Evolutionary conservation across 1,284 basidiomycete species (phyloP).

Genomic region (Boletus chippewaensis): DNA sequence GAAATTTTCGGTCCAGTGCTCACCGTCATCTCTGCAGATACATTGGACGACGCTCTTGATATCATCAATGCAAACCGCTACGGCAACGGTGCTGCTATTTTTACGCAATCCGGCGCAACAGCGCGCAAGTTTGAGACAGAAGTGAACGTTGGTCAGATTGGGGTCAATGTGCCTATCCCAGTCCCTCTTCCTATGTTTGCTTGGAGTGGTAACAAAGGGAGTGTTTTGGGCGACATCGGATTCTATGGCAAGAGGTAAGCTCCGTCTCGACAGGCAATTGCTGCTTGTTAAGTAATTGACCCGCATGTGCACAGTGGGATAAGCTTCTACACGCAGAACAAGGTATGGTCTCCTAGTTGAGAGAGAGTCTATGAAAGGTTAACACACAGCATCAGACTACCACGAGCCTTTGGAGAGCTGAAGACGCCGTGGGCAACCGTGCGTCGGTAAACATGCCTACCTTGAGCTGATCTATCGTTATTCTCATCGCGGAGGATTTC

Average conservation of each 20-base stretch:
- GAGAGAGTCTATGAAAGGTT: neutral
- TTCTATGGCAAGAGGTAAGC: conserved; percentile 81
- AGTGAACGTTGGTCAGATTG: conserved; percentile 86
- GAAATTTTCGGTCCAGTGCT: conserved; percentile 97
- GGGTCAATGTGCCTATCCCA: conserved; percentile 91
- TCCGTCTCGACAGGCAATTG: neutral
- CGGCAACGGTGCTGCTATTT: conserved; percentile 95
- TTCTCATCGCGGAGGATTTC: neutral
- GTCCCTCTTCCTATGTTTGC: conserved; percentile 90
- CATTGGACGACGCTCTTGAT: conserved; percentile 85
- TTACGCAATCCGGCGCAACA: conserved; percentile 94
- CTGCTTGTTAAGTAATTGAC: conserved; percentile 2
- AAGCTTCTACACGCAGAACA: conserved; percentile 89
- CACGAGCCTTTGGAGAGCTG: conserved; percentile 76
- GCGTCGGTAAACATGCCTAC: conserved; percentile 84
- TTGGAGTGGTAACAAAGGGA: conserved; percentile 89
- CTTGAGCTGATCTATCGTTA: conserved; percentile 18
- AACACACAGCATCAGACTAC: conserved; percentile 48
- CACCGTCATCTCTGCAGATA: conserved; percentile 73
- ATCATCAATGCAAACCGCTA: conserved; percentile 88
- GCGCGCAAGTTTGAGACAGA: conserved; percentile 89
- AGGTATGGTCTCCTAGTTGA: conserved; percentile 38
- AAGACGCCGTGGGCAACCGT: conserved; percentile 71
- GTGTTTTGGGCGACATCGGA: conserved; percentile 80
- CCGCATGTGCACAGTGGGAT: conserved; percentile 49